A percentile compares a stretch with the other conserved stretches of the same genome.
Evolutionary conservation across 495 filamentous ascomycete genomes (phyloP).

Genomic region (Evansstolkia leycettana): DNA sequence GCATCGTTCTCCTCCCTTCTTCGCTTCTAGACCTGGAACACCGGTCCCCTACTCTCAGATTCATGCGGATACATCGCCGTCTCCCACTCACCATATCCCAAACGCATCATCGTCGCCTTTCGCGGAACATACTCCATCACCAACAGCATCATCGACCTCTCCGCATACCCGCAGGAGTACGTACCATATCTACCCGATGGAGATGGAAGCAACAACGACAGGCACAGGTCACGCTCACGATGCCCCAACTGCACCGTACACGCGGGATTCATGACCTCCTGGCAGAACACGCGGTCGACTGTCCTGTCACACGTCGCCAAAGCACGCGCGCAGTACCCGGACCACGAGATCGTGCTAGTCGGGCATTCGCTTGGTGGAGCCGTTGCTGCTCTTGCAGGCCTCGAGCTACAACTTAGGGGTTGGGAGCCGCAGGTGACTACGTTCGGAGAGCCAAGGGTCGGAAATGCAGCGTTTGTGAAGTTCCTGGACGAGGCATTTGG

Average conservation of each 20-base stretch:
- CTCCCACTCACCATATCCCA: conserved; percentile 48
- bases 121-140: conserved; percentile 87
- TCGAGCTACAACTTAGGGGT: conserved; percentile 58
- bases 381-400: conserved; percentile 72
- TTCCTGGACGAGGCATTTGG: conserved; percentile 60
- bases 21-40: conserved; percentile 72
- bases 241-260: conserved; percentile 88
- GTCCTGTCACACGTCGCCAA: conserved; percentile 48
- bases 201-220: conserved; percentile 6
- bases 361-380: conserved; percentile 91
- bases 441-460: conserved; percentile 82
- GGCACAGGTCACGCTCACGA: conserved; percentile 13
- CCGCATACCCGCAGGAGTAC: conserved; percentile 79
- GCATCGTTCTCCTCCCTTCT: too few relatives aligned
- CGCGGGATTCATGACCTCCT: conserved; percentile 75
- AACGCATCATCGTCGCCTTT: conserved; percentile 79
- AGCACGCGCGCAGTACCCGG: conserved; percentile 46
- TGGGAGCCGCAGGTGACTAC: conserved; percentile 73
- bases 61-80: conserved; percentile 90
- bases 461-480: conserved; percentile 56
- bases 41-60: conserved; percentile 74
- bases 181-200: conserved; percentile 57
- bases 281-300: conserved; percentile 54
- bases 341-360: conserved; percentile 63
- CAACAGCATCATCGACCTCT: conserved; percentile 81